These are phyloP conservation scores for Chamaecyparis obtusa DNA, from an alignment of 75 land plant genomes.

Conservation along the genomic window DNA sequence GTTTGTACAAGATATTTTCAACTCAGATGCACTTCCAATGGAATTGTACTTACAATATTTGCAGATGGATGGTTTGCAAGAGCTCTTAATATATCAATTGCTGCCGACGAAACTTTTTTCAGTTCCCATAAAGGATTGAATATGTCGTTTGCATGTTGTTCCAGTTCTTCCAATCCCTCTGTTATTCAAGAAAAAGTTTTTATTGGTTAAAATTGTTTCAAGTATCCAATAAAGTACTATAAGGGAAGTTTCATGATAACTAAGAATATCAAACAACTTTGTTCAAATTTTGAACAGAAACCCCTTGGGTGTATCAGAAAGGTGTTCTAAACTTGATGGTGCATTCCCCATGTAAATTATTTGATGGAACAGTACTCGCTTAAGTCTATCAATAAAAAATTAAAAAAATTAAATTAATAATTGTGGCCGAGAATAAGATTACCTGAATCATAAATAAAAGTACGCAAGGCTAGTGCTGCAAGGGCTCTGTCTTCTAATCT, in stretches of 20 bases:
- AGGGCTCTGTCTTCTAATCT: slow-evolving; percentile 47
- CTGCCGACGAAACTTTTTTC: slow-evolving; percentile 28
- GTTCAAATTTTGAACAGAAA: not conserved
- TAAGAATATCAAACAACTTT: not conserved
- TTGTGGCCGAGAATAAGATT: not conserved
- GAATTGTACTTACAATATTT: slow-evolving; percentile 33
- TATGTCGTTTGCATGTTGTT: slow-evolving; percentile 37
- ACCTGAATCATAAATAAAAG: slow-evolving; percentile 48
- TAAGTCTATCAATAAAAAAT: not conserved
- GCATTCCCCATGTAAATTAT: not conserved
- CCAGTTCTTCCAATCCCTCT: slow-evolving; percentile 40
- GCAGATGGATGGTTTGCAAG: slow-evolving; percentile 44
- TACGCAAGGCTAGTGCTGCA: slow-evolving; percentile 40
- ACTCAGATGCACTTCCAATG: not conserved
- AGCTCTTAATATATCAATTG: slow-evolving; percentile 36
- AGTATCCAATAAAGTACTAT: not conserved
- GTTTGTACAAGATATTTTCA: not conserved
- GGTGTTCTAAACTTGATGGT: not conserved
- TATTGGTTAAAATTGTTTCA: not conserved
- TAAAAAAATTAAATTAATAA: too few species aligned
- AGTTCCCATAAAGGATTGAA: slow-evolving; percentile 44
- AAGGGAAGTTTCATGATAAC: not conserved
- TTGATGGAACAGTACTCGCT: not conserved
- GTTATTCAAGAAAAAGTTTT: not conserved
- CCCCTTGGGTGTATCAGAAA: not conserved